phyloP scores from a whole-genome alignment of 106 monocot species.

The Dactylorhiza incarnata region DNA sequence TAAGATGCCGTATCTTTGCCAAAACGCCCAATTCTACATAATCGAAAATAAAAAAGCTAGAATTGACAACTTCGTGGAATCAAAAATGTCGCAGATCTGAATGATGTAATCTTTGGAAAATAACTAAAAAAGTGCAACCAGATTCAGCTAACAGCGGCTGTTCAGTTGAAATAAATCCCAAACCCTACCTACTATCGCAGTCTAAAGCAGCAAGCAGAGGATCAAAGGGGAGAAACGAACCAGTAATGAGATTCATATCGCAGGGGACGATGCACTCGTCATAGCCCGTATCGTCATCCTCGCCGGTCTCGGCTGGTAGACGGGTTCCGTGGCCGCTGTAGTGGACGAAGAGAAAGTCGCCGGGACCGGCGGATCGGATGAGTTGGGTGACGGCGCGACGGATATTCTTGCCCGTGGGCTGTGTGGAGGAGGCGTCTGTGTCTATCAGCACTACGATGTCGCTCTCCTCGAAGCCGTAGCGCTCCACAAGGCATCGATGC shows the following conservation, averaged over 20 bases:
- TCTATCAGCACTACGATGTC: constrained; percentile 77
- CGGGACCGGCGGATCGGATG: constrained; percentile 41
- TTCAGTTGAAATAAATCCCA: no score
- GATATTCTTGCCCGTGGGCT: constrained; percentile 86
- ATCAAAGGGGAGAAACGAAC: constrained; percentile 5
- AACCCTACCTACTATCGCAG: no score
- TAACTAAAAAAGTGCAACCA: not conserved
- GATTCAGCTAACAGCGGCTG: not conserved
- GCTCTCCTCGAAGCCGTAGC: constrained; percentile 70
- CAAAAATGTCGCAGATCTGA: not conserved
- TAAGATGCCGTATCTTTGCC: no score
- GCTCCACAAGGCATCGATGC: constrained; percentile 65
- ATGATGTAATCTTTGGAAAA: not conserved
- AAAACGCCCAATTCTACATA: not conserved
- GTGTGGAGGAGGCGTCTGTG: constrained; percentile 42
- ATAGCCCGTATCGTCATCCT: constrained; percentile 75
- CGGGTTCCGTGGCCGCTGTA: constrained; percentile 96
- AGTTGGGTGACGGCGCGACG: constrained; percentile 53
- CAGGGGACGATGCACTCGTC: constrained; percentile 32
- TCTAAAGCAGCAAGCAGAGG: not conserved
- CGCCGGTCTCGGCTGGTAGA: constrained; percentile 95
- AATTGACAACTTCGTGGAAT: not conserved
- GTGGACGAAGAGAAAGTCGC: constrained; percentile 82
- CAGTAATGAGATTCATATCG: constrained; percentile 30
- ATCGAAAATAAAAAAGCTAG: not conserved